Evolutionary conservation across 441 rosid genomes (phyloP), one percentile per base, ranked within the genome.

Genomic region (Erodium texanum): DNA sequence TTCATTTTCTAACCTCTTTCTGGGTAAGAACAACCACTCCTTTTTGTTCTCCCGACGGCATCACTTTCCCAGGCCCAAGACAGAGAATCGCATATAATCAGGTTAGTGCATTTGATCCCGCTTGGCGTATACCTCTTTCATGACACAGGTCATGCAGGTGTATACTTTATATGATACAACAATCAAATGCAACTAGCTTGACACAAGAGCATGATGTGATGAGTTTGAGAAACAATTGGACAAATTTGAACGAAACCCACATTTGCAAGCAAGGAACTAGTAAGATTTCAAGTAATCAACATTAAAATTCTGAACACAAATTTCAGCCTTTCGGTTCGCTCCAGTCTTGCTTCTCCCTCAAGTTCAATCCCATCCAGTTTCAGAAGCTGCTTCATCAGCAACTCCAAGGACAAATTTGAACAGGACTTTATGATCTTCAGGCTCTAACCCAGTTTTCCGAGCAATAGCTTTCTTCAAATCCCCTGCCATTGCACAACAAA

Each of bases 281-380:
- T 2, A 45, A 45, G 18, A 45, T 45, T 1, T 12, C 54, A 15
- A 45, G 54, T 45, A 45, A 45, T 45, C 54, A 45, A 45, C 54
- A 45, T 12, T 15, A 45, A 45, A 15, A 14, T 45, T 45, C 14
- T 61, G 62, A 65, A 64, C 41, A 80, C 90, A n/a, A 61, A 93
- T 96, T 96, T 93, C 96, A 62, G 94, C 87, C 82, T 83, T 93
- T 27, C 97, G 82, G 77, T 78, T 92, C 66, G n/a, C n/a, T n/a
- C n/a, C n/a, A 79, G 3, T 78, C 77, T 87, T 38, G 92, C 93
- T 77, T 90, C 93, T 48, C 97, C 99, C 71, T 84, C 90, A n/a
- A 96, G 97, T 79, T 81, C 81, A 48, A 90, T 84, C 14, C 83
- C 73, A 74, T 93, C 99, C 83, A 93, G 74, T 74, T 87, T 89